Conservation (phyloP, 257 asterid species). For the Fraxinus americana region DNA sequence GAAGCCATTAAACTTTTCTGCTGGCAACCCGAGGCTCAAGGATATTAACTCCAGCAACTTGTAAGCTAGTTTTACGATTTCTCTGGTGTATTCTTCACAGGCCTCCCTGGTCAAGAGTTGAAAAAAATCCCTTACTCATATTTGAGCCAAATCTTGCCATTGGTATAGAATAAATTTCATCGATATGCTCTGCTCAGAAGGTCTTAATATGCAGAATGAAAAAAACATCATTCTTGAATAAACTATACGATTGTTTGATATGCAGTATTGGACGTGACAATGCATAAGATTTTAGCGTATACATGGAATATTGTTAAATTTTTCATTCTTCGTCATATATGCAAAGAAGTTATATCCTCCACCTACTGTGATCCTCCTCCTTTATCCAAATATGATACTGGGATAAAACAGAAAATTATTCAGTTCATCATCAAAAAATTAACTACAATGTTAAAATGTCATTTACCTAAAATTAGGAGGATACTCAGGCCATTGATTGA, state of each 20-base stretch:
- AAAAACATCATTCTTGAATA: not conserved
- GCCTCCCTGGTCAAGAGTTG: conserved; percentile 37
- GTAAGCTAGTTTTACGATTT: conserved; percentile 38
- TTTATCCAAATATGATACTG: too few relatives aligned
- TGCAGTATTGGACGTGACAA: too few relatives aligned
- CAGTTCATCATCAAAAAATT: too few relatives aligned
- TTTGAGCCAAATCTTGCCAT: not conserved
- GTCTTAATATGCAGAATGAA: not conserved
- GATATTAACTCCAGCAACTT: conserved; percentile 47
- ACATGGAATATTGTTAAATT: too few relatives aligned
- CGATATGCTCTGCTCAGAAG: not conserved
- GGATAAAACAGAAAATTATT: too few relatives aligned
- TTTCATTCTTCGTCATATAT: too few relatives aligned
- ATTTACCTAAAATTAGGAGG: conserved; percentile 42
- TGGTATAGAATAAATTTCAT: not conserved
- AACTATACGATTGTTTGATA: too few relatives aligned
- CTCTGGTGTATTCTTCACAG: conserved; percentile 38
- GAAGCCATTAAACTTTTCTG: conserved; percentile 36
- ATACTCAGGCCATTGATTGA: conserved; percentile 38
- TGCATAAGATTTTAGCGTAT: too few relatives aligned
- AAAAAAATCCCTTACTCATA: not conserved
- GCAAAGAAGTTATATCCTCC: too few relatives aligned
- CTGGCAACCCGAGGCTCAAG: conserved; percentile 39
- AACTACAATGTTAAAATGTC: too few relatives aligned
- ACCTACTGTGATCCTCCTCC: too few relatives aligned